These are phyloP conservation scores for Solanum pinnatisectum DNA, from an alignment of 257 asterid genomes.

Conservation along the genomic window DNA sequence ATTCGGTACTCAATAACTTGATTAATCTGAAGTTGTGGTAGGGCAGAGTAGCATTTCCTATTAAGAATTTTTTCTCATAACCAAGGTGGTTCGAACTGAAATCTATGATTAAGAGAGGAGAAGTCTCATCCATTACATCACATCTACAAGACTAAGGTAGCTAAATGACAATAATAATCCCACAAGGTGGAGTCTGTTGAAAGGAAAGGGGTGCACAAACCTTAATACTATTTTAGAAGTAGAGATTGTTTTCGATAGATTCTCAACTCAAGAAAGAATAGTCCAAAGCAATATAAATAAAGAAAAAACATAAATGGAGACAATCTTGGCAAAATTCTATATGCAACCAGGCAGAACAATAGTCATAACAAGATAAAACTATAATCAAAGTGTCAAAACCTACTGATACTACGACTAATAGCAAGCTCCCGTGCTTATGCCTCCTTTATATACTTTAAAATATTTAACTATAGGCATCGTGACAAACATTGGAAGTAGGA, in stretches of 20 bases:
- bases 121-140: not conserved
- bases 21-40: no score
- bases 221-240: not conserved
- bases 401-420: not conserved
- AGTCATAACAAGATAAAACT: not conserved
- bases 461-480: not conserved
- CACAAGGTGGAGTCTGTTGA: not conserved
- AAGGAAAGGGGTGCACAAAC: not conserved
- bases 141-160: not conserved
- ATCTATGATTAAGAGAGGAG: not conserved
- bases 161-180: not conserved
- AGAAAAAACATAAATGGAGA: not conserved
- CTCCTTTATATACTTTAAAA: not conserved
- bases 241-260: not conserved
- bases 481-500: not conserved
- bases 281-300: not conserved
- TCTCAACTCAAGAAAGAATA: not conserved
- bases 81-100: not conserved
- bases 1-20: no score
- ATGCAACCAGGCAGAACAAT: no score
- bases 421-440: not conserved
- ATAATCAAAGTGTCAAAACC: not conserved
- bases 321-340: no score
- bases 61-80: not conserved
- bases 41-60: no score